These are phyloP conservation scores for Phlegmacium glaucopus DNA, from an alignment of 768 basidiomycete genomes.

Conservation along the genomic window DNA sequence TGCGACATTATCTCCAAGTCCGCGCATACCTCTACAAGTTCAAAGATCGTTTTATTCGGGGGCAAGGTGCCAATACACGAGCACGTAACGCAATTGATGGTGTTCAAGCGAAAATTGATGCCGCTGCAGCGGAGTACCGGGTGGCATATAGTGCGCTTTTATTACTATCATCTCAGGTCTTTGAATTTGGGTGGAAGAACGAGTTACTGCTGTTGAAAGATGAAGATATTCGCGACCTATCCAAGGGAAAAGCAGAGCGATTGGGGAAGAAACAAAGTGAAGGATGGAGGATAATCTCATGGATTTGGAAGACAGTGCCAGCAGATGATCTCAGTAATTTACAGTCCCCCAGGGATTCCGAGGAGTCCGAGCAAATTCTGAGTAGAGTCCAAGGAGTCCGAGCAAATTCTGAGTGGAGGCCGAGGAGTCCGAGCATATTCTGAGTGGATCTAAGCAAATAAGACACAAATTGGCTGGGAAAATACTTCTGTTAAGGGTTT, in stretches of 20 bases:
- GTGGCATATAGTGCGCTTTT: slow-evolving; percentile 13
- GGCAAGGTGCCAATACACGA: slow-evolving; percentile 21
- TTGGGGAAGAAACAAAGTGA: neutral
- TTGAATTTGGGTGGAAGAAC: slow-evolving; percentile 12
- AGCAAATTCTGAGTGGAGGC: too few species aligned
- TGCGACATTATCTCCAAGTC: slow-evolving; percentile 19
- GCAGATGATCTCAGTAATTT: slow-evolving; percentile 2
- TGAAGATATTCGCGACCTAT: slow-evolving; percentile 16
- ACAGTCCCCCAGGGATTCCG: neutral
- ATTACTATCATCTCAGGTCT: neutral
- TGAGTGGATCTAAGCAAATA: too few species aligned
- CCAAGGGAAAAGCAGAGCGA: slow-evolving; percentile 13
- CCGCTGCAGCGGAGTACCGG: slow-evolving; percentile 14
- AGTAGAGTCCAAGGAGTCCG: too few species aligned
- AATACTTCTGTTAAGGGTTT: too few species aligned
- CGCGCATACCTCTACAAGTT: slow-evolving; percentile 16
- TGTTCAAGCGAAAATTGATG: slow-evolving; percentile 14
- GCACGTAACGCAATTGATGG: slow-evolving; percentile 14
- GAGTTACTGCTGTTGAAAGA: slow-evolving; percentile 7
- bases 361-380: too few species aligned
- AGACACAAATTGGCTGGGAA: too few species aligned
- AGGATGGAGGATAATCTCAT: neutral
- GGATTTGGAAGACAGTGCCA: slow-evolving; percentile 13
- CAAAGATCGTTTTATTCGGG: too few species aligned
- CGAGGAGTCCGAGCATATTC: too few species aligned